A percentile compares a stretch with the other conserved stretches of the same genome.
Conservation (phyloP, 257 asterid genomes). For the Fraxinus cuspidata region DNA sequence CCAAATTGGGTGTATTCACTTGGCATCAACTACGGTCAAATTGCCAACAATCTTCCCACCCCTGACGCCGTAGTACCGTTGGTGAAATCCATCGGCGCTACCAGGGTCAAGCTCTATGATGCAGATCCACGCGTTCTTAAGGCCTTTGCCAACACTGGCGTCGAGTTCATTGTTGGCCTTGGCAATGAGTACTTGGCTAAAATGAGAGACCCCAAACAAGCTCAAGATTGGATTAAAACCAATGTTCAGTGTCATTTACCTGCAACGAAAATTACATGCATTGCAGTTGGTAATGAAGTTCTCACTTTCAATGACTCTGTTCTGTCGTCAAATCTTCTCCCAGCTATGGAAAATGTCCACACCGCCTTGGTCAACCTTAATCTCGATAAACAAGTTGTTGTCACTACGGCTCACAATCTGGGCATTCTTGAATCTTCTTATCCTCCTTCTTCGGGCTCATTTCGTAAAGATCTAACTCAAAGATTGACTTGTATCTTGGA, state of each 20-base stretch:
- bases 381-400: slow-evolving; percentile 56
- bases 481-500: slow-evolving; percentile 52
- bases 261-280: slow-evolving; percentile 65
- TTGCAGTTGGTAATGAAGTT: slow-evolving; percentile 84
- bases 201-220: slow-evolving; percentile 58
- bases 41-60: slow-evolving; percentile 79
- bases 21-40: slow-evolving; percentile 85
- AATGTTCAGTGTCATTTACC: slow-evolving; percentile 68
- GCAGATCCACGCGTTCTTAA: slow-evolving; percentile 71
- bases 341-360: slow-evolving; percentile 75
- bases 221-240: slow-evolving; percentile 62
- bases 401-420: slow-evolving; percentile 81
- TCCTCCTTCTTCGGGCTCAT: slow-evolving; percentile 80
- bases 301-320: slow-evolving; percentile 62
- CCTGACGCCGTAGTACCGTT: slow-evolving; percentile 65
- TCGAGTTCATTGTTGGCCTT: slow-evolving; percentile 71
- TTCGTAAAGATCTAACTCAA: slow-evolving; percentile 53
- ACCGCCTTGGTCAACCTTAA: slow-evolving; percentile 56
- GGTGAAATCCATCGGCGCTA: slow-evolving; percentile 68
- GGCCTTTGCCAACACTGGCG: slow-evolving; percentile 79
- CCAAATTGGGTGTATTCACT: slow-evolving; percentile 38
- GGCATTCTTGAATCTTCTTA: slow-evolving; percentile 68
- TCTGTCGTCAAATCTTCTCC: slow-evolving; percentile 56
- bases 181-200: slow-evolving; percentile 58
- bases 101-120: slow-evolving; percentile 78